A percentile compares a stretch with the other conserved stretches of the same genome.
phyloP scores from a whole-genome alignment of 2,329 filamentous ascomycete genomes.

The Penicillium sp. region DNA sequence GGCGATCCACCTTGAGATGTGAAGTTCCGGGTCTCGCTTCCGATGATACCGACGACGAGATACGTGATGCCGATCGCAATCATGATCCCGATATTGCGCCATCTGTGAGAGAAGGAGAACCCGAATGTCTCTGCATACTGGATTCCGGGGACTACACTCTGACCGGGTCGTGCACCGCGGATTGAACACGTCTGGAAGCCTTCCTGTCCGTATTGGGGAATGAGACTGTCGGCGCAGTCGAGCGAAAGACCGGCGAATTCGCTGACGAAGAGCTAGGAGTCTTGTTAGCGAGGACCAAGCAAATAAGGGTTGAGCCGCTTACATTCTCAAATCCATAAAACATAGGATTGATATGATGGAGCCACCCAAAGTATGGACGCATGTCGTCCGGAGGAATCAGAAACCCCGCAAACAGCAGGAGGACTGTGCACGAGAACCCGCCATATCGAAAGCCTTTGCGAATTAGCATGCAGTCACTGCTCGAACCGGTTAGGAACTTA shows the following conservation, averaged over 20 bases:
- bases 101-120: not conserved
- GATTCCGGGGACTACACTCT: not conserved
- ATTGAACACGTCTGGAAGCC: slow-evolving; percentile 7
- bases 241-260: not conserved
- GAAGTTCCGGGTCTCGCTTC: slow-evolving; percentile 2
- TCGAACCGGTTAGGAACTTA: not conserved
- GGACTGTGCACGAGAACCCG: slow-evolving; percentile 4
- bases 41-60: slow-evolving; percentile 1
- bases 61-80: slow-evolving; percentile 8
- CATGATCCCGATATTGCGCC: slow-evolving; percentile 8
- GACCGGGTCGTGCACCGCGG: not conserved
- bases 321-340: slow-evolving; percentile 9
- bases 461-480: not conserved
- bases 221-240: slow-evolving; percentile 1
- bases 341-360: slow-evolving; percentile 7
- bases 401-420: slow-evolving; percentile 2
- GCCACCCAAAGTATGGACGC: slow-evolving; percentile 2
- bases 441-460: slow-evolving; percentile 1
- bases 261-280: slow-evolving; percentile 4
- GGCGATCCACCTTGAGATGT: not conserved
- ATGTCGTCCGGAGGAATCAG: slow-evolving; percentile 3
- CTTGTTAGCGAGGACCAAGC: not conserved
- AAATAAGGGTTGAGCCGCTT: not conserved
- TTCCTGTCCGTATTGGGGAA: not conserved
- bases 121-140: slow-evolving; percentile 3